Base-by-base conservation (phyloP, 2,329 filamentous ascomycete species). In the Coniochaeta ligniaria region DNA sequence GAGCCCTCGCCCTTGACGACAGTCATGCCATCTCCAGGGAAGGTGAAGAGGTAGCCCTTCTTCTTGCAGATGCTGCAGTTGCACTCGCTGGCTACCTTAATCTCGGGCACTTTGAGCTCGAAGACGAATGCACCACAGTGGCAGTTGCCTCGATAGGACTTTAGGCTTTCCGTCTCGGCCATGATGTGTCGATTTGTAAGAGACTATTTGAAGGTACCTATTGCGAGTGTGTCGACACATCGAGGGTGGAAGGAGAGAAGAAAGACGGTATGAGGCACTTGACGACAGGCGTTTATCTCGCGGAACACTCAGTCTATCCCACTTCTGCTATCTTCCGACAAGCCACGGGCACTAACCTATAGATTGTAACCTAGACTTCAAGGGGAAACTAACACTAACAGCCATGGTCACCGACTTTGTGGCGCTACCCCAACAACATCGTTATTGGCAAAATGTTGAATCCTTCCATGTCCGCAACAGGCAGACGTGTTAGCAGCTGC, bases 51-150 rank as follows among this genome's bases (percentile, higher is more conserved):
- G 50, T 78, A 77, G 17, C 72, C 78, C 68, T 80, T 81, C 65
- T 76, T 81, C 66, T 64, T 66, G 69, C 88, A 88, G 64, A 88
- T 83, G 73, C 85, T 89, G 74, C 89, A 91, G 71, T 87, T 86
- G 73, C 88, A 89, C 67, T 83, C 77, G 5, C 72, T 69, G 6
- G 78, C 79, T 5, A 77, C 71, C 66, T 82, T 83, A 62, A 90
- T 78, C 68, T 88, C 83, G 24, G 85, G 83, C 14, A 85, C 54
- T 2, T 74, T 69, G 59, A 76, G 66, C 67, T 81, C 80, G 68
- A 79, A 86, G 63, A 83, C 73, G 64, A 81, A 83, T 43, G 76
- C 74, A 6, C 75, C 78, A 69, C 83, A 86, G 69, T 85, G 82
- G 74, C 83, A 86, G 70, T 81, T 84, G 69, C 81, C 83, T 24